phyloP scores from a whole-genome alignment of 352 stramenopile genomes.

The Phytophthora megakarya region DNA sequence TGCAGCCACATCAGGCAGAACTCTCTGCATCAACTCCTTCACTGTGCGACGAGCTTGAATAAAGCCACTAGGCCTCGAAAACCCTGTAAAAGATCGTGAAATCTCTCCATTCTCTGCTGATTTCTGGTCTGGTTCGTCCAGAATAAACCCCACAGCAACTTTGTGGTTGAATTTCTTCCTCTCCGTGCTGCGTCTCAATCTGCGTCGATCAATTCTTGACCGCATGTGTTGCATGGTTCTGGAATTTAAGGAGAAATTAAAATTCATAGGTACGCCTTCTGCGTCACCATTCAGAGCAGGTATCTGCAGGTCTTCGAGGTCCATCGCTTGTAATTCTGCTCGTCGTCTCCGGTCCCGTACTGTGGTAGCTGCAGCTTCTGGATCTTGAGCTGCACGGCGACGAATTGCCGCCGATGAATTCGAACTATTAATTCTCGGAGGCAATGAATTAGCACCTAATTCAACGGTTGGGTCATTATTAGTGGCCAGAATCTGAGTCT shows the following conservation, averaged over 20 bases:
- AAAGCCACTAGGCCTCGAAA: conserved; percentile 2
- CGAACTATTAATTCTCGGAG: conserved; percentile 20
- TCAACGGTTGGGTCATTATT: conserved; percentile 14
- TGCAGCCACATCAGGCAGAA: conserved; percentile 10
- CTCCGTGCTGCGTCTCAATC: conserved; percentile 35
- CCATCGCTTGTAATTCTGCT: conserved; percentile 29
- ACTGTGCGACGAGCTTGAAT: conserved; percentile 28
- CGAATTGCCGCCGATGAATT: conserved; percentile 4
- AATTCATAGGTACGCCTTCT: conserved; percentile 29
- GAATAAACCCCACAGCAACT: conserved; percentile 53
- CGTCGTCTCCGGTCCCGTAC: conserved; percentile 16
- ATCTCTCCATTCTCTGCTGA: background rate
- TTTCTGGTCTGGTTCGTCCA: conserved; percentile 32
- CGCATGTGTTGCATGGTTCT: conserved; percentile 48
- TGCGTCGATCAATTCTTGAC: conserved; percentile 44
- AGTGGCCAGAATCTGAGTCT: conserved; percentile 56
- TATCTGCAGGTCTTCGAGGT: conserved; percentile 29
- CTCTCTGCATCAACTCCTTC: conserved; percentile 35
- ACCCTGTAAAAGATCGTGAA: conserved; percentile 6
- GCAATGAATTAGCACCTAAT: conserved; percentile 30
- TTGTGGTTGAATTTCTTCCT: conserved; percentile 49
- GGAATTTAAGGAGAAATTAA: conserved; percentile 51
- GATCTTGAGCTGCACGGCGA: conserved; percentile 12
- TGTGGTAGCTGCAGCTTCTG: conserved; percentile 6
- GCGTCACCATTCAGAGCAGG: background rate